Base-by-base conservation (phyloP, 805 yeast species). In the Saturnispora saitoi region DNA sequence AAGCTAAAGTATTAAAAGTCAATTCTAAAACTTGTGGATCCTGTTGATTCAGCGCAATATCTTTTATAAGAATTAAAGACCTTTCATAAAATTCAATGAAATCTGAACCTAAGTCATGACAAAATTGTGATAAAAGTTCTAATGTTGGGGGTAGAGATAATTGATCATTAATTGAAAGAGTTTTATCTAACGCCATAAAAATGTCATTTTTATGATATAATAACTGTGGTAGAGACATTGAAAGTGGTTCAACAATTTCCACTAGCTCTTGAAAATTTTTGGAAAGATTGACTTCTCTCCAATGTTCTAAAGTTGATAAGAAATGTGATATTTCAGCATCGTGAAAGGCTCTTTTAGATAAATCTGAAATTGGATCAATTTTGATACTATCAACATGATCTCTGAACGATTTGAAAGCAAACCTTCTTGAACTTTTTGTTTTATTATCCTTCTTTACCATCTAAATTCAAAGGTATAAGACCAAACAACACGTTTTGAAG, bases 41-140 rank as follows among this genome's bases (percentile, higher is more conserved):
- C 19, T 72, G 63, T 50, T 72, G 86, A 72, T 46, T 68, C 48
- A 62, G 45, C 0, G 78, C 71, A 49, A 86, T 60, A 0, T 68
- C 62, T 4, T 74, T 75, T 38, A 90, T 70, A 22, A 75, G 56
- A 0, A 58, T 54, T 42, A 91, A 65, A 0, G 88, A 66, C 24
- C 66, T 61, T 2, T 68, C 68, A 59, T 87, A 89, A 58, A 70
- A 88, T 15, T 58, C 56, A 70, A 88, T 75, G 59, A 90, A 93
- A 56, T 91, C 98, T 2, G 91, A 83, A 9, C 96, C 97, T 53
- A 91, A 68, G 68, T 91, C 99, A 57, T 87, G 96, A 37, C 89
- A 81, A 57, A 93, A 83, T 59, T 89, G 95, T 0, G 95, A 77
- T 22, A 89, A 63, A 9, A 85, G 67, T 59, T 93, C 99, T 45